phyloP scores from a whole-genome alignment of 345 rosid genomes.

The Eutrema yunnanense region DNA sequence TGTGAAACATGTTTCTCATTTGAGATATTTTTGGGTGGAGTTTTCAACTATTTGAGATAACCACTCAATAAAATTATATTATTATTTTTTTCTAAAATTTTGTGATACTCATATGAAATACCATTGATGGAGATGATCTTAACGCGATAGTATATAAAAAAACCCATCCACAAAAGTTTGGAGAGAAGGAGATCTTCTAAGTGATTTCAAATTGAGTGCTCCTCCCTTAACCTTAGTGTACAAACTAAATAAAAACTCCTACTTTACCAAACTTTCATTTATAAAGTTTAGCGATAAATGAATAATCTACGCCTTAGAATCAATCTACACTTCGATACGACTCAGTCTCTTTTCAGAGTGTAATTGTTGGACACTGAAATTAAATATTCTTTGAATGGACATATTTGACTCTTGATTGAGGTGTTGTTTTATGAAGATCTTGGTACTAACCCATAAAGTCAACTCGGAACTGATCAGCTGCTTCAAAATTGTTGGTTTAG shows the following conservation, averaged over 20 bases:
- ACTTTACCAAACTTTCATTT: background rate
- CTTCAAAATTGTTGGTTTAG: background rate
- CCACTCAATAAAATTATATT: no score
- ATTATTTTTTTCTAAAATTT: no score
- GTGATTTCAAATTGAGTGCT: no score
- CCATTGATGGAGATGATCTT: no score
- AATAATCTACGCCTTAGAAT: no score
- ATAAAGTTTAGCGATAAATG: background rate
- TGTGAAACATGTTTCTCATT: background rate
- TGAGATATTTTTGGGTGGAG: no score
- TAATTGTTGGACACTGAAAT: background rate
- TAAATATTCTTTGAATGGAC: background rate
- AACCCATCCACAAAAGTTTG: no score
- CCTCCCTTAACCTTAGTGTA: no score
- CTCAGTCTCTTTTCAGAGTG: background rate
- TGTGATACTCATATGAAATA: no score
- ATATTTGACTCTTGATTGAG: background rate
- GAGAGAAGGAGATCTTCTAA: no score
- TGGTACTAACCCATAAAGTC: slow-evolving; percentile 1
- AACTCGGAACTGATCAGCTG: background rate
- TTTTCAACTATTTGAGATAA: no score
- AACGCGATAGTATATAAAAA: no score
- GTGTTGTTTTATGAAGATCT: background rate
- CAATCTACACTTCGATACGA: background rate
- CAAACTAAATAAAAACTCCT: background rate